Evolutionary conservation across 345 rosid species (phyloP).

Genomic region (Aethionema arabicum): DNA sequence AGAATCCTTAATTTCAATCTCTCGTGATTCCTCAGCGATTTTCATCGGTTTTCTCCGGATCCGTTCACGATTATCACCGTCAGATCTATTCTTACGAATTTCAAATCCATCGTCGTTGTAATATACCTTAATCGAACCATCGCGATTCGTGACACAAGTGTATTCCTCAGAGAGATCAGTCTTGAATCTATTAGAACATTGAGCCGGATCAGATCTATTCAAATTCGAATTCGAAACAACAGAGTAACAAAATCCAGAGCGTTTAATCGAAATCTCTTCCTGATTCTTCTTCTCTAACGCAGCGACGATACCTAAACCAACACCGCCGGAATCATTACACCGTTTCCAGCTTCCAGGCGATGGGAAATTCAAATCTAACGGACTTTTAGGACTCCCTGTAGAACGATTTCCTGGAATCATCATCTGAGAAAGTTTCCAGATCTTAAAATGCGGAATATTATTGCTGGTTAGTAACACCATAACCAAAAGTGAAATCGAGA

Average conservation of each 20-base stretch:
- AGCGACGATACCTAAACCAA: constrained; percentile 72
- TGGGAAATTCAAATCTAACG: constrained; percentile 49
- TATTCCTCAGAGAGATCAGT: constrained; percentile 54
- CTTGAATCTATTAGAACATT: constrained; percentile 24
- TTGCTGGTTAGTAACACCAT: constrained; percentile 44
- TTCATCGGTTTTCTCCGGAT: not conserved
- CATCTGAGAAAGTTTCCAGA: constrained; percentile 55
- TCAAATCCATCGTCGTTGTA: constrained; percentile 42
- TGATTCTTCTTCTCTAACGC: constrained; percentile 46
- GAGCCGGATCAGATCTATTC: constrained; percentile 37
- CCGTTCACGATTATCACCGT: not conserved
- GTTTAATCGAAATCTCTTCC: constrained; percentile 33
- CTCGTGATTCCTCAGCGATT: constrained; percentile 19
- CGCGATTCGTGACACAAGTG: constrained; percentile 56
- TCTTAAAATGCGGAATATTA: constrained; percentile 47
- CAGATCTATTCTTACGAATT: not conserved
- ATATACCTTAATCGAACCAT: constrained; percentile 44
- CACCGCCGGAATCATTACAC: constrained; percentile 45
- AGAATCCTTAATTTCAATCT: constrained; percentile 22
- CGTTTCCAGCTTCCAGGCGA: constrained; percentile 51
- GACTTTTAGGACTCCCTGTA: constrained; percentile 50
- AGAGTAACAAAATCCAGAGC: constrained; percentile 22
- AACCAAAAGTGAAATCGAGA: not conserved
- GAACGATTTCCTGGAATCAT: constrained; percentile 45
- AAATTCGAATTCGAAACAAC: constrained; percentile 27